phyloP scores from a whole-genome alignment of 75 land plant genomes.

The Selaginella moellendorffii region DNA sequence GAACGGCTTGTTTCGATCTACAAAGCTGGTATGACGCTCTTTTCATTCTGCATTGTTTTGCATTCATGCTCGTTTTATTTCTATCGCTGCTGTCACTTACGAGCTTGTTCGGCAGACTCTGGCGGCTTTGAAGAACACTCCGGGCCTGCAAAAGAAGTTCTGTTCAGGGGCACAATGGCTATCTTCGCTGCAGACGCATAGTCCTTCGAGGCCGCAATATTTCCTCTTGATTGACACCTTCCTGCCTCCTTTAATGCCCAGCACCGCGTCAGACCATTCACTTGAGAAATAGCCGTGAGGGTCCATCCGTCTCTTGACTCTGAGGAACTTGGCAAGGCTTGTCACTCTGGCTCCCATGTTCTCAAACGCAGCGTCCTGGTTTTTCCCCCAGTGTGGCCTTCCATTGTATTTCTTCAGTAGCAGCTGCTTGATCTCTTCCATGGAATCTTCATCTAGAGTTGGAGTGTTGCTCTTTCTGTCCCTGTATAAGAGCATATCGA shows the following conservation, averaged over 20 bases:
- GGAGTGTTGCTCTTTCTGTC: background rate
- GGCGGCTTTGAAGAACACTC: background rate
- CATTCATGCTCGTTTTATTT: no score
- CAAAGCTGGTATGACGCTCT: no score
- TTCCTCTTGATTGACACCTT: background rate
- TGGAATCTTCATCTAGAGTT: background rate
- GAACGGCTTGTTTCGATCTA: no score
- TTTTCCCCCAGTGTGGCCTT: background rate
- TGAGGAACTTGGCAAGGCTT: background rate
- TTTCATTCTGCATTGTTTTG: no score
- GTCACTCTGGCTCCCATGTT: background rate
- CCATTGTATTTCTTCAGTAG: background rate
- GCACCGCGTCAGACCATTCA: no score
- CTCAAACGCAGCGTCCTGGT: background rate
- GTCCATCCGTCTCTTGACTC: background rate
- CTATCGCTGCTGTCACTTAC: no score
- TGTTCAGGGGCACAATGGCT: background rate
- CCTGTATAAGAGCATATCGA: constrained; percentile 14
- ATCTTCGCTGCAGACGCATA: background rate
- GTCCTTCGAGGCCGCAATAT: background rate
- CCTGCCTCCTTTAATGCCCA: background rate
- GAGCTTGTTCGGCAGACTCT: background rate
- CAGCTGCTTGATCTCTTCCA: background rate
- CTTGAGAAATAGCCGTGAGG: background rate
- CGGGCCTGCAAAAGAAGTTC: background rate